Percentiles rank a stretch among this genome's conserved stretches.
These are phyloP conservation scores for Symbiodinium natans DNA, from an alignment of 73 alveolate species.

Conservation along the genomic window DNA sequence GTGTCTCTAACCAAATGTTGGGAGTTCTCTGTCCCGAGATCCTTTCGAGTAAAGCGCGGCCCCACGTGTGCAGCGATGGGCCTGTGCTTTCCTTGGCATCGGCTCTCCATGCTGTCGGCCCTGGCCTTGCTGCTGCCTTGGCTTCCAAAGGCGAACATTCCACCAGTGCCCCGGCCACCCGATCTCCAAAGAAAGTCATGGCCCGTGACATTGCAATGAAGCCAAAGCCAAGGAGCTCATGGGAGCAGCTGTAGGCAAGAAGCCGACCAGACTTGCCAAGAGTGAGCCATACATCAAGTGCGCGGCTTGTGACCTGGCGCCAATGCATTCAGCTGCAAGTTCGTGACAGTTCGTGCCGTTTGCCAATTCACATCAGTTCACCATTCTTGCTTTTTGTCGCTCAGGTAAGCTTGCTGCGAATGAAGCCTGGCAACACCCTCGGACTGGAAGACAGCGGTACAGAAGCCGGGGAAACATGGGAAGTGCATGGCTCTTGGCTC, in stretches of 20 bases:
- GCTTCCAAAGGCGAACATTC: background rate
- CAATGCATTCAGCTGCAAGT: background rate
- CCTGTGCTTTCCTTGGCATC: background rate
- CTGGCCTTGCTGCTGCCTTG: background rate
- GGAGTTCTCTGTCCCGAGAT: too few relatives aligned
- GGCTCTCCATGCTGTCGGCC: too few relatives aligned
- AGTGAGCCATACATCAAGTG: constrained; percentile 52
- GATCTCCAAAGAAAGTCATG: background rate
- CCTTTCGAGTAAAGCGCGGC: background rate
- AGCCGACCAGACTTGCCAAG: constrained; percentile 61
- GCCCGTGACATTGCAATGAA: background rate
- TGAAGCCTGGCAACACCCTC: constrained; percentile 47
- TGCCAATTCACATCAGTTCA: too few relatives aligned
- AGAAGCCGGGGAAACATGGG: too few relatives aligned
- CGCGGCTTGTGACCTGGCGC: constrained; percentile 21
- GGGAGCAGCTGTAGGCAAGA: constrained; percentile 53
- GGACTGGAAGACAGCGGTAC: too few relatives aligned
- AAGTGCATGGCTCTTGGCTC: background rate
- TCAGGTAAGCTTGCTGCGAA: constrained; percentile 63
- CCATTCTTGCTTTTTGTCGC: too few relatives aligned
- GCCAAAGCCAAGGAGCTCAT: background rate
- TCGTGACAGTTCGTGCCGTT: background rate
- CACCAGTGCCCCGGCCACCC: background rate
- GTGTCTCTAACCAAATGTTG: too few relatives aligned
- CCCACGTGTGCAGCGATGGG: background rate